Percentiles rank a stretch among this genome's conserved stretches.
phyloP scores from a whole-genome alignment of 2,329 filamentous ascomycete species.

The Paraconiothyrium sp. region DNA sequence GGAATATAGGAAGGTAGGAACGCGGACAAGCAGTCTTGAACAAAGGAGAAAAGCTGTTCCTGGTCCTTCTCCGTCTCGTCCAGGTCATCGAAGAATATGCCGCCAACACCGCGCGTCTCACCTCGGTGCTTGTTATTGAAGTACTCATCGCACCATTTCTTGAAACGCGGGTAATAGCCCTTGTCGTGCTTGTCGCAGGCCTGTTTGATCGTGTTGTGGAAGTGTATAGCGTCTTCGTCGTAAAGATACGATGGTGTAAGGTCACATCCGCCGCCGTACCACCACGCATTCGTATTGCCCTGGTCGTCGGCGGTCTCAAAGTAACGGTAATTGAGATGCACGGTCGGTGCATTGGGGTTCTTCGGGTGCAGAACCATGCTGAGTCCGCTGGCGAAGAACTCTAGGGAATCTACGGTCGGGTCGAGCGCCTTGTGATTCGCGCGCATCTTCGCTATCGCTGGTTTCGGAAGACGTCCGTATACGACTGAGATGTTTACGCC shows the following conservation, averaged over 20 bases:
- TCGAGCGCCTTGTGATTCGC: slow-evolving; percentile 93
- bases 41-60: slow-evolving; percentile 89
- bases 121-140: slow-evolving; percentile 92
- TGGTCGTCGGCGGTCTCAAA: slow-evolving; percentile 93
- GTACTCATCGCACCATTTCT: slow-evolving; percentile 98
- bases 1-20: slow-evolving; percentile 93
- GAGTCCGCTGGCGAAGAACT: slow-evolving; percentile 94
- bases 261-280: slow-evolving; percentile 96
- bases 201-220: slow-evolving; percentile 92
- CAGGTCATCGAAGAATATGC: slow-evolving; percentile 98
- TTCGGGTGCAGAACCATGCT: slow-evolving; percentile 92
- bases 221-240: slow-evolving; percentile 96
- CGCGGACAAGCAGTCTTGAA: slow-evolving; percentile 82
- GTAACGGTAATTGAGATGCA: slow-evolving; percentile 98
- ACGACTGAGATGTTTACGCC: slow-evolving; percentile 96
- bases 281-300: slow-evolving; percentile 87
- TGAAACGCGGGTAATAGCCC: slow-evolving; percentile 91
- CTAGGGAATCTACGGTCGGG: slow-evolving; percentile 79
- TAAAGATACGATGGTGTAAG: slow-evolving; percentile 93
- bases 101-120: slow-evolving; percentile 87
- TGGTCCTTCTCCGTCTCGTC: slow-evolving; percentile 87
- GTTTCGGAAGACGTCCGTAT: slow-evolving; percentile 86
- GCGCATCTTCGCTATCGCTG: slow-evolving; percentile 84
- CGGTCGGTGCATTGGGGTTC: slow-evolving; percentile 97
- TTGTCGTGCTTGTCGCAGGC: slow-evolving; percentile 94